Conservation (phyloP, 1,284 basidiomycete species). For the Neotropicomus parvogracilis region DNA sequence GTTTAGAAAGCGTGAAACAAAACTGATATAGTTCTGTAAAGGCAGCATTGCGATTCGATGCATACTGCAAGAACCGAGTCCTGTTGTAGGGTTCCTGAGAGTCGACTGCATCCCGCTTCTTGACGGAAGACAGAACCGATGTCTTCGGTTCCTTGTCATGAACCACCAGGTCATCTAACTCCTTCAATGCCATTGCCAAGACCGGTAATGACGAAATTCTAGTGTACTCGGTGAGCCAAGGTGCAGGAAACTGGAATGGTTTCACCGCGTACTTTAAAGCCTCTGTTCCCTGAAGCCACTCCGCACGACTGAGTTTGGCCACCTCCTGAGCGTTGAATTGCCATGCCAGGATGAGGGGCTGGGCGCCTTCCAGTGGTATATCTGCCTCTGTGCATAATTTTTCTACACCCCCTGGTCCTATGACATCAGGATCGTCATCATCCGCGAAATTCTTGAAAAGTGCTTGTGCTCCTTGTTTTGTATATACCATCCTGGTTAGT, state of each 20-base stretch:
- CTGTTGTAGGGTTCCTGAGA: slow-evolving; percentile 54
- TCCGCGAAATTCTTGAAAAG: slow-evolving; percentile 68
- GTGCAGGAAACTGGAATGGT: not conserved
- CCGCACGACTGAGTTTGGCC: slow-evolving; percentile 59
- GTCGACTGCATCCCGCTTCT: slow-evolving; percentile 27
- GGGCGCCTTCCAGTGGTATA: slow-evolving; percentile 64
- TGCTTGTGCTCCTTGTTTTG: slow-evolving; percentile 42
- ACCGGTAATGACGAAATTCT: slow-evolving; percentile 58
- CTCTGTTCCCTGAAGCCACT: slow-evolving; percentile 63
- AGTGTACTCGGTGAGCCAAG: slow-evolving; percentile 12
- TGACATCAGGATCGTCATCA: slow-evolving; percentile 50
- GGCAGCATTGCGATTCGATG: slow-evolving; percentile 45
- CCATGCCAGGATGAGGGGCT: slow-evolving; percentile 72
- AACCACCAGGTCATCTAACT: slow-evolving; percentile 63
- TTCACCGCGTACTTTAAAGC: slow-evolving; percentile 49
- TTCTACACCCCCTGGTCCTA: slow-evolving; percentile 68
- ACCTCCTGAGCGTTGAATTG: slow-evolving; percentile 64
- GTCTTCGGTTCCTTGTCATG: slow-evolving; percentile 40
- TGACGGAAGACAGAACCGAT: slow-evolving; percentile 29
- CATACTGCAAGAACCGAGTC: slow-evolving; percentile 48
- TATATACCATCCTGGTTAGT: slow-evolving; percentile 45
- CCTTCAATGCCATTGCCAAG: slow-evolving; percentile 49
- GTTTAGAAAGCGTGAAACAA: slow-evolving; percentile 68
- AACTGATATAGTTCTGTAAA: slow-evolving; percentile 66
- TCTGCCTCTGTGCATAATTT: slow-evolving; percentile 59